A percentile compares a stretch with the other conserved stretches of the same genome.
phyloP scores from a whole-genome alignment of 768 basidiomycete species.

The Phylloporus scabripes region DNA sequence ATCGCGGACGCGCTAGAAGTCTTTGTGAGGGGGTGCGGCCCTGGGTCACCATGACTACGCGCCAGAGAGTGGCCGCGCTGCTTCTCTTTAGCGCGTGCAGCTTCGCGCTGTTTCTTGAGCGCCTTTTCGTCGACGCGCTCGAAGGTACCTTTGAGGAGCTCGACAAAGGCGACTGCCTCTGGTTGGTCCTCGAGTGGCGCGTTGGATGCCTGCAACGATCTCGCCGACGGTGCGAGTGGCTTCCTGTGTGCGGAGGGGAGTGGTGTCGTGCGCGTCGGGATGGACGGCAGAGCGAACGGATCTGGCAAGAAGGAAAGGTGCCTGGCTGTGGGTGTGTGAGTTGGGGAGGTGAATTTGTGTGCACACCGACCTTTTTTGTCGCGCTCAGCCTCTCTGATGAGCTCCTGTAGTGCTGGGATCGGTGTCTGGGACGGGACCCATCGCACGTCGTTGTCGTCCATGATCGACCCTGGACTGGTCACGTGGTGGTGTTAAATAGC shows the following conservation, averaged over 20 bases:
- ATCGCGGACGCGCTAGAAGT: conserved; percentile 15
- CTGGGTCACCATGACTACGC: not conserved
- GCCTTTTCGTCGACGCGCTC: conserved; percentile 24
- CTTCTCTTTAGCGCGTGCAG: conserved; percentile 10
- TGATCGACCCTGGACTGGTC: conserved; percentile 13
- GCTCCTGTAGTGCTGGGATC: conserved; percentile 19
- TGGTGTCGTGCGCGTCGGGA: conserved; percentile 10
- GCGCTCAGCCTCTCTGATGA: conserved; percentile 25
- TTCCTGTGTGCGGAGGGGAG: conserved; percentile 2
- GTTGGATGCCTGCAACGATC: not conserved
- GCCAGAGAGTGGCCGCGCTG: conserved; percentile 3
- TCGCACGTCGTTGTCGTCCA: conserved; percentile 18
- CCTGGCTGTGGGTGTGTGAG: not conserved
- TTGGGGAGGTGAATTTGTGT: not conserved
- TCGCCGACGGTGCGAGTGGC: not conserved
- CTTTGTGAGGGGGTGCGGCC: conserved; percentile 11
- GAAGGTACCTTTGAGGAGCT: conserved; percentile 22
- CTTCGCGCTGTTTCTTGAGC: conserved; percentile 20
- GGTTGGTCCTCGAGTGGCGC: conserved; percentile 16
- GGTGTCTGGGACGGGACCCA: conserved; percentile 26
- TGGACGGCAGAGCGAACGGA: not conserved
- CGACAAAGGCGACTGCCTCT: conserved; percentile 19
- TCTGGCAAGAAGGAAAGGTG: not conserved
- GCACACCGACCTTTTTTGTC: conserved; percentile 20
- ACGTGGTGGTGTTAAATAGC: conserved; percentile 11